Percentiles rank a stretch among this genome's conserved stretches.
phyloP scores from a whole-genome alignment of 768 basidiomycete genomes.

The Austroboletus festivus region DNA sequence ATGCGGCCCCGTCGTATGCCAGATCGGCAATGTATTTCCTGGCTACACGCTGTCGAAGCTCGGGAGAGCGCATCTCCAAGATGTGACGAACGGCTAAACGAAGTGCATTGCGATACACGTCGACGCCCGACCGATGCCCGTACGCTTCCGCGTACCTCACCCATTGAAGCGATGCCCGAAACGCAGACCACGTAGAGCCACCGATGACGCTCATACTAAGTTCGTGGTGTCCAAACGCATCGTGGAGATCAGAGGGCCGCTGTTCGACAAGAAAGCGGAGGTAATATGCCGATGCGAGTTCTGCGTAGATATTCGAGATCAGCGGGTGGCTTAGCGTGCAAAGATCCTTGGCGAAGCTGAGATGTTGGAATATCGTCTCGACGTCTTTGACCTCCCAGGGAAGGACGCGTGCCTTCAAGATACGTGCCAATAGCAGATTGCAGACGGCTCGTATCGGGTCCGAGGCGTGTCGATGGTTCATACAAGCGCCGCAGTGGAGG shows the following conservation, averaged over 20 bases:
- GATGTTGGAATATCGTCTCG: slow-evolving; percentile 26
- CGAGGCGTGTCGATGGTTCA: slow-evolving; percentile 1
- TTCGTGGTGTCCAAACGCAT: slow-evolving; percentile 26
- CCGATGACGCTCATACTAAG: slow-evolving; percentile 16
- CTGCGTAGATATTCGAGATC: slow-evolving; percentile 22
- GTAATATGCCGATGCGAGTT: slow-evolving; percentile 21
- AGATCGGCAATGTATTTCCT: slow-evolving; percentile 12
- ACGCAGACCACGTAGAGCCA: slow-evolving; percentile 15
- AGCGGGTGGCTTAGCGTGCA: slow-evolving; percentile 19
- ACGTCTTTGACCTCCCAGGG: slow-evolving; percentile 25
- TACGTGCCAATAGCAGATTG: slow-evolving; percentile 20
- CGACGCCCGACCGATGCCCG: slow-evolving; percentile 26
- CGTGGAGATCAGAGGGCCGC: slow-evolving; percentile 17
- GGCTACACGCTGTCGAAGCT: slow-evolving; percentile 17
- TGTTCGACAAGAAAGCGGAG: slow-evolving; percentile 24
- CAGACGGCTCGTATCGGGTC: slow-evolving; percentile 16
- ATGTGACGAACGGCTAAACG: slow-evolving; percentile 21
- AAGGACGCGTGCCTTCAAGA: slow-evolving; percentile 20
- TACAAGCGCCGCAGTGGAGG: slow-evolving; percentile 14
- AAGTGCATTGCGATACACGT: slow-evolving; percentile 28
- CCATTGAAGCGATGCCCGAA: slow-evolving; percentile 24
- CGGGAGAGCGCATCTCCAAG: slow-evolving; percentile 13
- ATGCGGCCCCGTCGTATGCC: slow-evolving; percentile 27
- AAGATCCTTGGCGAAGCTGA: slow-evolving; percentile 22
- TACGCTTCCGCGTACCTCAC: slow-evolving; percentile 19